Evolutionary conservation across 2,329 filamentous ascomycete genomes (phyloP).

Genomic region (Penicillium sp.): DNA sequence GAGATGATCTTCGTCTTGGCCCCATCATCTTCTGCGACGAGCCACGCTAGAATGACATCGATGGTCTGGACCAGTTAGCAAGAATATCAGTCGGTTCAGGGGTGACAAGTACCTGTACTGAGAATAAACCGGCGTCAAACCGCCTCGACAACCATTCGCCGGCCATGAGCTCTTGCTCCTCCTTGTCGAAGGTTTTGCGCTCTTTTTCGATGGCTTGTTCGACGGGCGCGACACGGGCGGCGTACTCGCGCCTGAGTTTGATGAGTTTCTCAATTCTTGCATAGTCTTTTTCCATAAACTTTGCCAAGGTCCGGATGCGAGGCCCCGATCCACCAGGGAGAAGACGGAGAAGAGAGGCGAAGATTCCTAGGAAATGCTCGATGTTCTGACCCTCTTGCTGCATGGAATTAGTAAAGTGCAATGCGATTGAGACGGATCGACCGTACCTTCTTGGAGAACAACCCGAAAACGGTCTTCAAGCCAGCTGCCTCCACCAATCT

Average conservation of each 20-base stretch:
- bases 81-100: slow-evolving; percentile 1
- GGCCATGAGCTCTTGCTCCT: slow-evolving; percentile 59
- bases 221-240: slow-evolving; percentile 57
- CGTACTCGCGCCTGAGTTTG: slow-evolving; percentile 67
- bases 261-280: slow-evolving; percentile 74
- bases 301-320: slow-evolving; percentile 80
- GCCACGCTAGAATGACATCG: slow-evolving; percentile 83
- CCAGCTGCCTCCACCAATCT: slow-evolving; percentile 78
- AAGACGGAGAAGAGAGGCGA: slow-evolving; percentile 74
- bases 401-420: slow-evolving; percentile 17
- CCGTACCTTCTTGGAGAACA: slow-evolving; percentile 73
- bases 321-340: slow-evolving; percentile 73
- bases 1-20: slow-evolving; percentile 62
- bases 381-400: slow-evolving; percentile 61
- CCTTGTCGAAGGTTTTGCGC: slow-evolving; percentile 51
- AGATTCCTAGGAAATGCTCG: slow-evolving; percentile 81
- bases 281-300: slow-evolving; percentile 94
- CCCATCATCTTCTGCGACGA: slow-evolving; percentile 81
- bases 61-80: slow-evolving; percentile 51
- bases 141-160: slow-evolving; percentile 70
- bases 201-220: slow-evolving; percentile 61
- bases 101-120: slow-evolving; percentile 56
- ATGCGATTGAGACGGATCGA: background rate
- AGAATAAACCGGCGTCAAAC: slow-evolving; percentile 80
- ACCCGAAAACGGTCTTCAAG: slow-evolving; percentile 76